Evolutionary conservation across 441 rosid genomes (phyloP).

Genomic region (Pelargonium cotyledonis): DNA sequence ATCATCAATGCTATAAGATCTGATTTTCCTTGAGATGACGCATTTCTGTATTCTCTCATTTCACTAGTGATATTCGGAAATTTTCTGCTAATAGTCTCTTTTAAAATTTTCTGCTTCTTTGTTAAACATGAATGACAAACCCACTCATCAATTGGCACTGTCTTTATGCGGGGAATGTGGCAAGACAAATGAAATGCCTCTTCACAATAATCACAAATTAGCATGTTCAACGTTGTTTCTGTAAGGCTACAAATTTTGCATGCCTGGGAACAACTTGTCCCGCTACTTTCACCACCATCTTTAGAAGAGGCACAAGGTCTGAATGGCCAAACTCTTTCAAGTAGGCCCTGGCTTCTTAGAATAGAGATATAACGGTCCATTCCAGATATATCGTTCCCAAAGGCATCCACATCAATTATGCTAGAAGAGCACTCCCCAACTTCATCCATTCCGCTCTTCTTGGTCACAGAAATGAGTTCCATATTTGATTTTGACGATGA

Average conservation of each 20-base stretch:
- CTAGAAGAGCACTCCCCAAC: slow-evolving; percentile 62
- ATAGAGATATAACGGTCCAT: slow-evolving; percentile 38
- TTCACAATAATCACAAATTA: slow-evolving; percentile 86
- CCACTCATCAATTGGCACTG: slow-evolving; percentile 67
- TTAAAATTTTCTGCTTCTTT: slow-evolving; percentile 37
- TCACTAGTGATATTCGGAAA: slow-evolving; percentile 34
- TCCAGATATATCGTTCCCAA: slow-evolving; percentile 29
- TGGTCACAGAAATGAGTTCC: slow-evolving; percentile 44
- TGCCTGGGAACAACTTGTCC: slow-evolving; percentile 29
- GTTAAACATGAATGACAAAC: slow-evolving; percentile 63
- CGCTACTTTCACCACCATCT: slow-evolving; percentile 25
- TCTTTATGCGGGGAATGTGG: slow-evolving; percentile 47
- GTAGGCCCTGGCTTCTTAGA: slow-evolving; percentile 30
- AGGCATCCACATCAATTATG: slow-evolving; percentile 29
- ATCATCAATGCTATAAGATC: slow-evolving; percentile 43
- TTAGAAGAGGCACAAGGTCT: slow-evolving; percentile 21
- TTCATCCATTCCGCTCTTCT: slow-evolving; percentile 44
- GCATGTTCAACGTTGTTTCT: slow-evolving; percentile 45
- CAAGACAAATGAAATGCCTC: slow-evolving; percentile 75
- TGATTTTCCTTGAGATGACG: slow-evolving; percentile 29
- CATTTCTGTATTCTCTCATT: slow-evolving; percentile 28
- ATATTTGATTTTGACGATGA: slow-evolving; percentile 56
- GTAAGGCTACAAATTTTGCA: slow-evolving; percentile 66
- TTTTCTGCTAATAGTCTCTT: slow-evolving; percentile 27
- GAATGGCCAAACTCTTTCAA: slow-evolving; percentile 25